Evolutionary conservation across 2,329 filamentous ascomycete genomes (phyloP).

Genomic region (Cladosporium austrohemisphaericum): DNA sequence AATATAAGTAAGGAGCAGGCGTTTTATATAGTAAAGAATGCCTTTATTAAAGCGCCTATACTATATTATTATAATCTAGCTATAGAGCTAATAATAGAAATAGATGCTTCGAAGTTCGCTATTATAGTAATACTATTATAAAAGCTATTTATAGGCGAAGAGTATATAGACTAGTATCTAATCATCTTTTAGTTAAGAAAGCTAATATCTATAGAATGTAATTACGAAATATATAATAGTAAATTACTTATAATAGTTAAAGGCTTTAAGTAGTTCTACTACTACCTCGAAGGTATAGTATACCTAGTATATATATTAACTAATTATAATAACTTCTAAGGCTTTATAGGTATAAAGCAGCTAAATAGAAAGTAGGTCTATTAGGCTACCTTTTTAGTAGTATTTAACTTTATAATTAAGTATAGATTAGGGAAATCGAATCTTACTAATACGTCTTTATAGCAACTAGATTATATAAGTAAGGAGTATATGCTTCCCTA

Average conservation of each 20-base stretch:
- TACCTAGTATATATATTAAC: constrained; percentile 13
- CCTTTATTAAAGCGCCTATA: constrained; percentile 3
- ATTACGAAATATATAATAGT: constrained; percentile 18
- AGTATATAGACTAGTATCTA: neutral
- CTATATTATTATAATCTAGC: neutral
- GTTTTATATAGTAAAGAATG: neutral
- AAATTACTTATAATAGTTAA: constrained; percentile 16
- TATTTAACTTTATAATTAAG: constrained; percentile 16
- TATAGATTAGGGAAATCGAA: constrained; percentile 13
- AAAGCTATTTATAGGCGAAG: neutral
- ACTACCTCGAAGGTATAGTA: constrained; percentile 7
- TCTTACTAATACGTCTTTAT: constrained; percentile 12
- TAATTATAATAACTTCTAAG: constrained; percentile 15
- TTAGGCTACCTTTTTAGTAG: constrained; percentile 11
- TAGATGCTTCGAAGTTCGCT: constrained; percentile 1
- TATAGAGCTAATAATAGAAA: neutral
- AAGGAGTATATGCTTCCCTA: neutral
- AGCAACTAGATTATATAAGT: constrained; percentile 9
- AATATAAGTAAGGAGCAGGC: neutral
- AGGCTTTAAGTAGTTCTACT: constrained; percentile 12
- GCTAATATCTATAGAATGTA: constrained; percentile 13
- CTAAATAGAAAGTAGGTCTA: constrained; percentile 12
- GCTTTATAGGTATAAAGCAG: constrained; percentile 7
- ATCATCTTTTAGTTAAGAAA: constrained; percentile 16
- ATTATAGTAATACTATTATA: neutral